phyloP scores from a whole-genome alignment of 2,329 filamentous ascomycete species.

The Aspergillus hortae region DNA sequence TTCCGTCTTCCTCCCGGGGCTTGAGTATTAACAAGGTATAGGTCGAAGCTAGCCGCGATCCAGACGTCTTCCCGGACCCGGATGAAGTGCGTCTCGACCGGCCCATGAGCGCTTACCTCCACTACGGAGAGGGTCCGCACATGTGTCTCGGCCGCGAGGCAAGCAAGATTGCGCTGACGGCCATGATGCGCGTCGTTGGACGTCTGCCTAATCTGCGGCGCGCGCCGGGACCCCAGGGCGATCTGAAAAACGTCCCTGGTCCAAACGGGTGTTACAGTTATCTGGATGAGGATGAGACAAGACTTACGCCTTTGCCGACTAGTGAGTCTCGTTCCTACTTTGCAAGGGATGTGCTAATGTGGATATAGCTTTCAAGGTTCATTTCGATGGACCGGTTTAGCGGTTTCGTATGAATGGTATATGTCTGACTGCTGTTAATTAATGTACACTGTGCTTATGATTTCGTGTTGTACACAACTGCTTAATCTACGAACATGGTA shows the following conservation, averaged over 20 bases:
- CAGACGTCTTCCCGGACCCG: conserved; percentile 59
- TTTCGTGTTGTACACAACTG: neutral
- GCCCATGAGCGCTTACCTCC: conserved; percentile 61
- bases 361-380: neutral
- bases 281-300: conserved; percentile 63
- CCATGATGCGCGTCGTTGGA: conserved; percentile 66
- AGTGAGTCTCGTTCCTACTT: conserved; percentile 22
- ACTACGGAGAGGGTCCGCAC: conserved; percentile 62
- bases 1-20: conserved; percentile 40
- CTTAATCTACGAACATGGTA: neutral
- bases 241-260: conserved; percentile 62
- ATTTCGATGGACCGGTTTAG: neutral
- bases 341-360: neutral
- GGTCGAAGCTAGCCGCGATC: conserved; percentile 53
- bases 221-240: conserved; percentile 61
- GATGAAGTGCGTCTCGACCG: conserved; percentile 60
- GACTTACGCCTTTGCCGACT: conserved; percentile 49
- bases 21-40: conserved; percentile 12
- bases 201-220: conserved; percentile 58
- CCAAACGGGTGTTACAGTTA: conserved; percentile 57
- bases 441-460: neutral
- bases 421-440: neutral
- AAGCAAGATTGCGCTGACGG: conserved; percentile 59
- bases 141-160: conserved; percentile 60
- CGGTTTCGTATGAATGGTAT: neutral